phyloP scores from a whole-genome alignment of 257 asterid genomes.

The Coffea canephora region DNA sequence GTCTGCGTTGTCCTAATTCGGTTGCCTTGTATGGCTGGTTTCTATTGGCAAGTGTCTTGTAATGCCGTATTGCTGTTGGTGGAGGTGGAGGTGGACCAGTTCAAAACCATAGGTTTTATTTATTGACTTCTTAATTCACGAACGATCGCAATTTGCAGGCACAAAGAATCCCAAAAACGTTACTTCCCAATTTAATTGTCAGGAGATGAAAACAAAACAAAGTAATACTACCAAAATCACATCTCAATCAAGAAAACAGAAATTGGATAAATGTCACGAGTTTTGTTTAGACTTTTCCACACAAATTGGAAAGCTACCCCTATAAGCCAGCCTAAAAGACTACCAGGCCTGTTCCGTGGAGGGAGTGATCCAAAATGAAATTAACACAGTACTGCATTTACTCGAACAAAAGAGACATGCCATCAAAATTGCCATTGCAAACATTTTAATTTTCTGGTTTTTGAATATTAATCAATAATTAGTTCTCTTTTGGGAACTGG shows the following conservation, averaged over 20 bases:
- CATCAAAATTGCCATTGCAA: not conserved
- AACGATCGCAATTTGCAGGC: not conserved
- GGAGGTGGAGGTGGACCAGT: not conserved
- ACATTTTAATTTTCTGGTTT: not conserved
- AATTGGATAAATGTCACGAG: not conserved
- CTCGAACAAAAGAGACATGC: not conserved
- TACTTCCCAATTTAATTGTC: conserved; percentile 3
- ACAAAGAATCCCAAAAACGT: not conserved
- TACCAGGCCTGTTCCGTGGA: too few species aligned
- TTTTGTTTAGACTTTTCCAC: not conserved
- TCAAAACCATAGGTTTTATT: not conserved
- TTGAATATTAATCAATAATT: too few species aligned
- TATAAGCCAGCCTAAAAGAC: not conserved
- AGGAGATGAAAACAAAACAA: not conserved
- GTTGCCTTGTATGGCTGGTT: not conserved
- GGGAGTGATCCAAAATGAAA: too few species aligned
- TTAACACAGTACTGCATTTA: too few species aligned
- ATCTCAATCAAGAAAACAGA: not conserved
- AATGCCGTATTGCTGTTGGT: not conserved
- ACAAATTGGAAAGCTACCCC: conserved; percentile 7
- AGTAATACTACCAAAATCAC: too few species aligned
- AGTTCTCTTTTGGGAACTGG: not conserved
- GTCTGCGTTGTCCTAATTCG: not conserved
- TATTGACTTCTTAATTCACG: not conserved
- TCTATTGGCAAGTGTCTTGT: not conserved